phyloP scores from a whole-genome alignment of 208 protist species.

The Leishmania gerbilli region DNA sequence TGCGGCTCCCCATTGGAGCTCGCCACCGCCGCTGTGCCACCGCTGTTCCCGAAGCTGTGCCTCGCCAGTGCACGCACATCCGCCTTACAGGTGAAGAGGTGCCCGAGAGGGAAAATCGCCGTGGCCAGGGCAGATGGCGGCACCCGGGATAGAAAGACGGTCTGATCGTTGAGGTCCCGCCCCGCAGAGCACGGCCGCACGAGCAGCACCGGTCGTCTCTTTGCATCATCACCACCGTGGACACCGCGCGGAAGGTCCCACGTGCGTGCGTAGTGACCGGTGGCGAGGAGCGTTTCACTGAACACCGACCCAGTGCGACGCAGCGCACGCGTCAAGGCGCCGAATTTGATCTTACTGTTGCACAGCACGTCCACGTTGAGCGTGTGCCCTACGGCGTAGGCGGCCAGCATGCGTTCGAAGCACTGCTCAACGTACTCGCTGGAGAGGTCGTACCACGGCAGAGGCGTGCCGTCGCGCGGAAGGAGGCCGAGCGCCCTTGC shows the following conservation, averaged over 20 bases:
- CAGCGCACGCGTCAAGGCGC: constrained; percentile 40
- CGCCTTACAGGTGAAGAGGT: constrained; percentile 64
- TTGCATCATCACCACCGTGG: neutral
- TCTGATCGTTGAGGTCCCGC: constrained; percentile 81
- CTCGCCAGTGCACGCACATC: constrained; percentile 63
- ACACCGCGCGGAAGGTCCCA: constrained; percentile 15
- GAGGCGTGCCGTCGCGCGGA: neutral
- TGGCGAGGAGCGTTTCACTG: constrained; percentile 47
- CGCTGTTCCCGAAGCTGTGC: constrained; percentile 4
- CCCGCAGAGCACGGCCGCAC: constrained; percentile 53
- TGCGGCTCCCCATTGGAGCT: neutral
- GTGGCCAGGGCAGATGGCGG: constrained; percentile 21
- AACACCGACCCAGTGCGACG: constrained; percentile 1
- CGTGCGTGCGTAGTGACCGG: constrained; percentile 81
- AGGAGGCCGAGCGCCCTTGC: constrained; percentile 50
- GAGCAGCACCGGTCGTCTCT: constrained; percentile 33
- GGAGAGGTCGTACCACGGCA: constrained; percentile 50
- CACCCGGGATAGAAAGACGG: constrained; percentile 66
- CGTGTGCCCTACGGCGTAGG: constrained; percentile 61
- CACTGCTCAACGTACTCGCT: constrained; percentile 59
- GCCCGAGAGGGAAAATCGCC: constrained; percentile 74
- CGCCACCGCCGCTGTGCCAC: neutral
- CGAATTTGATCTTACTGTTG: constrained; percentile 79
- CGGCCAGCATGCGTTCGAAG: constrained; percentile 75
- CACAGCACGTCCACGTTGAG: constrained; percentile 88